phyloP scores from a whole-genome alignment of 2,329 filamentous ascomycete genomes.

The Beauveria bassiana region DNA sequence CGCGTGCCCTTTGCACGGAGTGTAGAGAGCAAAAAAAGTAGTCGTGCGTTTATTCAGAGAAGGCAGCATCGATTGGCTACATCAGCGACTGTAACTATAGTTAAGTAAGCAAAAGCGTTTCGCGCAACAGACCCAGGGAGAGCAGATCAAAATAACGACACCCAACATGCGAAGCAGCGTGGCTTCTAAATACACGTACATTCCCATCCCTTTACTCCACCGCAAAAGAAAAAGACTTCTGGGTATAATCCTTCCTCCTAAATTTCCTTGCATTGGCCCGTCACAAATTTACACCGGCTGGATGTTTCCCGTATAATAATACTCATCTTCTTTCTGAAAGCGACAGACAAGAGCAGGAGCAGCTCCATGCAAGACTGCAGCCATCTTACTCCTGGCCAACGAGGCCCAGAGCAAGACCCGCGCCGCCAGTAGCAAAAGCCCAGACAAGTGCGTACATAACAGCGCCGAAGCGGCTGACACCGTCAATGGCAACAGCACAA shows the following conservation, averaged over 20 bases:
- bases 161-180: background rate
- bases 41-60: background rate
- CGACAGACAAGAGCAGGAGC: background rate
- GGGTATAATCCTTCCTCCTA: conserved; percentile 2
- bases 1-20: background rate
- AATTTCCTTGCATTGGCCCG: background rate
- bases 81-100: background rate
- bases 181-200: background rate
- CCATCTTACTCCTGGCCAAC: conserved; percentile 36
- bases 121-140: background rate
- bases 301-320: background rate
- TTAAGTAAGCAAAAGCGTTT: background rate
- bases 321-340: background rate
- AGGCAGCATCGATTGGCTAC: too few relatives aligned
- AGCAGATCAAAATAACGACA: background rate
- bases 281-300: background rate
- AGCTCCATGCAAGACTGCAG: background rate
- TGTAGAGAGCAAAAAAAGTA: background rate
- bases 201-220: background rate
- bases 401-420: conserved; percentile 47
- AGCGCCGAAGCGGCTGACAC: conserved; percentile 64
- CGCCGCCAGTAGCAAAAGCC: conserved; percentile 55
- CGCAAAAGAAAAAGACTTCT: background rate
- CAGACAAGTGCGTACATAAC: conserved; percentile 66
- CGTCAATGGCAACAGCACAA: conserved; percentile 57